These are phyloP conservation scores for Allomyces javanicus DNA, from an alignment of 192 early-diverging fungal genomes.

Conservation along the genomic window DNA sequence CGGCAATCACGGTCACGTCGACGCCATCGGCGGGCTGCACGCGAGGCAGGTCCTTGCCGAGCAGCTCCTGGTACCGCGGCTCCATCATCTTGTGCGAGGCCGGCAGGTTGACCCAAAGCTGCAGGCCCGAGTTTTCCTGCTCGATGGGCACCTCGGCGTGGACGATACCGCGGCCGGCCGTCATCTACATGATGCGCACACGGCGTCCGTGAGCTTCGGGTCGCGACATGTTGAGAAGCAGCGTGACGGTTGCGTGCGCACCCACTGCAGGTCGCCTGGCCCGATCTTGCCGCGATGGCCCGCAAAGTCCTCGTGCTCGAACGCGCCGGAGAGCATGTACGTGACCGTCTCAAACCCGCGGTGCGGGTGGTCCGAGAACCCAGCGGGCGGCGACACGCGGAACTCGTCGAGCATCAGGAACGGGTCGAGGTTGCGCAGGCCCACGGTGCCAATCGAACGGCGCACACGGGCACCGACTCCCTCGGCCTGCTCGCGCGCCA, in stretches of 20 bases:
- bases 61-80: slow-evolving; percentile 21
- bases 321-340: slow-evolving; percentile 31
- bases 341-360: slow-evolving; percentile 51
- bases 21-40: slow-evolving; percentile 6
- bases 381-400: slow-evolving; percentile 16
- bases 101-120: slow-evolving; percentile 56
- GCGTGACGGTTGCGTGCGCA: neutral
- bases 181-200: slow-evolving; percentile 19
- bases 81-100: slow-evolving; percentile 30
- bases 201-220: neutral
- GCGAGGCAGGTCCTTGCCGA: slow-evolving; percentile 14
- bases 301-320: slow-evolving; percentile 37
- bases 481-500: slow-evolving; percentile 38
- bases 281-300: slow-evolving; percentile 31
- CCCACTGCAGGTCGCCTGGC: slow-evolving; percentile 30
- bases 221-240: neutral
- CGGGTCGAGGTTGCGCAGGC: slow-evolving; percentile 59
- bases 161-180: slow-evolving; percentile 41
- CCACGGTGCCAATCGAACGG: slow-evolving; percentile 44
- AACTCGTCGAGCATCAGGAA: slow-evolving; percentile 75
- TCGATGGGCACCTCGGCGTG: slow-evolving; percentile 31
- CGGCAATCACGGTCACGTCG: slow-evolving; percentile 12
- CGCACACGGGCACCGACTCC: slow-evolving; percentile 67
- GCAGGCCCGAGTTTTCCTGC: slow-evolving; percentile 21
- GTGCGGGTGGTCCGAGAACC: slow-evolving; percentile 49